Evolutionary conservation across 2,329 filamentous ascomycete species (phyloP).

Genomic region (Aspergillus floridensis): DNA sequence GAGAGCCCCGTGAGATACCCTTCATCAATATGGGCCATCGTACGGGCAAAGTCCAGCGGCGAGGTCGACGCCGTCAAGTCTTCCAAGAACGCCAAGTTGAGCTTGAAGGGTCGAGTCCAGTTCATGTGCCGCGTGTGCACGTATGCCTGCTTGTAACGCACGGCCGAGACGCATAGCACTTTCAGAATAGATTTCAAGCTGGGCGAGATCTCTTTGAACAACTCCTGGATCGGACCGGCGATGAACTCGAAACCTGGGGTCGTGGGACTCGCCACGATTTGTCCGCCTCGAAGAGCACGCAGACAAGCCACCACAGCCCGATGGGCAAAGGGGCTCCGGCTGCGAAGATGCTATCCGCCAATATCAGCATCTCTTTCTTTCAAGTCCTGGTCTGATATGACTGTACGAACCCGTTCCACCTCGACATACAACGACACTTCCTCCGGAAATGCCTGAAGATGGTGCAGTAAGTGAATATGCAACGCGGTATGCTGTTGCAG

Average conservation of each 20-base stretch:
- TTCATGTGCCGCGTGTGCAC: constrained; percentile 34
- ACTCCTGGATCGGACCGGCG: constrained; percentile 36
- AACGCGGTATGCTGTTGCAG: constrained; percentile 38
- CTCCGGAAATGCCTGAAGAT: constrained; percentile 33
- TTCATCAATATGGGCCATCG: constrained; percentile 30
- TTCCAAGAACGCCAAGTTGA: constrained; percentile 33
- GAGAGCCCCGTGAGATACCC: constrained; percentile 30
- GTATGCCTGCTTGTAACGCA: constrained; percentile 37
- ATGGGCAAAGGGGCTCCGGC: constrained; percentile 39
- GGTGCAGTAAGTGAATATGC: constrained; percentile 32
- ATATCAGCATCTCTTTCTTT: not conserved
- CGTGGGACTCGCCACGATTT: constrained; percentile 11
- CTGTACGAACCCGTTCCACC: constrained; percentile 35
- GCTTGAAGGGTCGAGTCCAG: constrained; percentile 35
- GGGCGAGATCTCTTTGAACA: constrained; percentile 34
- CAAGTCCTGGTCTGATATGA: too few relatives aligned
- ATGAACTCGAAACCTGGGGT: constrained; percentile 36
- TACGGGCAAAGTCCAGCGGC: constrained; percentile 32
- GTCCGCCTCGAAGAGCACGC: constrained; percentile 19
- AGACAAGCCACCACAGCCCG: constrained; percentile 34
- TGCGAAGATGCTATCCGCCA: constrained; percentile 32
- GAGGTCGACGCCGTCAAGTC: constrained; percentile 34
- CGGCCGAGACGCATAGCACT: constrained; percentile 34
- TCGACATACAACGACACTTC: constrained; percentile 32
- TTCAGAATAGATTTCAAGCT: constrained; percentile 36